Conservation (phyloP, 2,329 filamentous ascomycete genomes). For the Trichoderma koningiopsis region DNA sequence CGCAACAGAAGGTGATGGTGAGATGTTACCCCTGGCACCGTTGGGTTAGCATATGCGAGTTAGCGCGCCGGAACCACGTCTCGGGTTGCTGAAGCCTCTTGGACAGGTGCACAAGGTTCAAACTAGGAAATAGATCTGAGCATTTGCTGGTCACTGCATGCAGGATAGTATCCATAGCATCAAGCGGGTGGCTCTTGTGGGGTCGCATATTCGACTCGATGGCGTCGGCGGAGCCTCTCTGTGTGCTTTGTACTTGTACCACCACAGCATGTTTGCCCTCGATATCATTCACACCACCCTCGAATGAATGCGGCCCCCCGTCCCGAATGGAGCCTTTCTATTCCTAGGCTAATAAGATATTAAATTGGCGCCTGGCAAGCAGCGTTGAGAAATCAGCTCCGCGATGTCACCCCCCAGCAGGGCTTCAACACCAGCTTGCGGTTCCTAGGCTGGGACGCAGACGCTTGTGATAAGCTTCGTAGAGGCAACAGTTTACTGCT, state of each 20-base stretch:
- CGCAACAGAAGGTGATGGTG: background rate
- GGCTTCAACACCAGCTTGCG: background rate
- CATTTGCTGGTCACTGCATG: constrained; percentile 10
- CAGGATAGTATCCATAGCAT: constrained; percentile 14
- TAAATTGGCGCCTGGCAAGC: background rate
- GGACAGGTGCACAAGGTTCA: constrained; percentile 14
- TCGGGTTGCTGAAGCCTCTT: constrained; percentile 7
- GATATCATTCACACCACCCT: background rate
- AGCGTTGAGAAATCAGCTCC: background rate
- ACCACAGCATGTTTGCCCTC: background rate
- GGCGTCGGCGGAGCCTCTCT: background rate
- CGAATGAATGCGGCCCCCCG: constrained; percentile 2
- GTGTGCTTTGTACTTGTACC: background rate
- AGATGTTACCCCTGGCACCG: constrained; percentile 22
- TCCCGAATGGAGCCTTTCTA: constrained; percentile 7
- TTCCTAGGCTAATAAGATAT: constrained; percentile 3
- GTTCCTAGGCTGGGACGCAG: background rate
- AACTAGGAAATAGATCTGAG: constrained; percentile 23
- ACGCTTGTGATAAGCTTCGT: background rate
- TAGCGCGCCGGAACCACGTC: constrained; percentile 11
- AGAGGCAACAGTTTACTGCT: background rate
- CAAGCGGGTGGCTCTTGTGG: constrained; percentile 11
- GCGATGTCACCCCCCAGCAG: background rate
- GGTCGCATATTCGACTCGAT: background rate
- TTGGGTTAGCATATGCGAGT: constrained; percentile 15